These are phyloP conservation scores for Pyrus bretschneideri DNA, from an alignment of 306 rosid genomes.

Conservation along the genomic window DNA sequence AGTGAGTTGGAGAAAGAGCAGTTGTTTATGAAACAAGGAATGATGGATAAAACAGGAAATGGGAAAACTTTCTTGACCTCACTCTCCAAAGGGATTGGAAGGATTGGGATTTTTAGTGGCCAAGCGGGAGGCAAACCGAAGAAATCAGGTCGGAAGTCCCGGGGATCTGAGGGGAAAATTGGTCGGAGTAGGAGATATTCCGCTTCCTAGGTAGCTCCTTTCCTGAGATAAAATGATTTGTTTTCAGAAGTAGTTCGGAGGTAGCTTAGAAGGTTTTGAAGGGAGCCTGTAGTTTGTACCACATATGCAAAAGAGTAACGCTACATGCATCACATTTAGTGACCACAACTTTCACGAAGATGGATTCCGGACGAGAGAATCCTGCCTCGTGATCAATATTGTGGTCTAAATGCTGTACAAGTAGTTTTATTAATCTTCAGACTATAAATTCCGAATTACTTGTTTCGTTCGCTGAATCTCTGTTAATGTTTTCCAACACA, in stretches of 20 bases:
- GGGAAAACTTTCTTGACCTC: constrained; percentile 72
- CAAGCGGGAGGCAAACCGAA: constrained; percentile 53
- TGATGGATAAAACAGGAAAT: constrained; percentile 57
- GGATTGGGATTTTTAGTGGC: constrained; percentile 62
- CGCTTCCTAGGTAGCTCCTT: constrained; percentile 33
- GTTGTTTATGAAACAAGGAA: constrained; percentile 71
- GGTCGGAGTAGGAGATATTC: constrained; percentile 75
- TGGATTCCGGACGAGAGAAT: neutral
- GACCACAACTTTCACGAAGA: neutral
- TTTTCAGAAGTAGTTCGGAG: neutral
- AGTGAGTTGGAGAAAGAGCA: constrained; percentile 94
- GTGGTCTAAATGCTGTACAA: neutral
- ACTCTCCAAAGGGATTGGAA: constrained; percentile 70
- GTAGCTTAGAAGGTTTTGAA: neutral
- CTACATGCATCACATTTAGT: neutral
- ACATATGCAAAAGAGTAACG: neutral
- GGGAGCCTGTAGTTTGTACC: neutral
- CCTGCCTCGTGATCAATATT: neutral
- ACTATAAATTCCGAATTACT: neutral
- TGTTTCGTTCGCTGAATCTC: neutral
- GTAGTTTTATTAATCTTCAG: neutral
- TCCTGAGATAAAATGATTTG: neutral
- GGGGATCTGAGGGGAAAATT: constrained; percentile 53
- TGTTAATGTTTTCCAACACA: neutral
- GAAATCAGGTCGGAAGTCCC: constrained; percentile 47